Percentiles rank a stretch among this genome's conserved stretches.
Conservation (phyloP, 2,329 filamentous ascomycete genomes). For the Aphanoascus verrucosus region DNA sequence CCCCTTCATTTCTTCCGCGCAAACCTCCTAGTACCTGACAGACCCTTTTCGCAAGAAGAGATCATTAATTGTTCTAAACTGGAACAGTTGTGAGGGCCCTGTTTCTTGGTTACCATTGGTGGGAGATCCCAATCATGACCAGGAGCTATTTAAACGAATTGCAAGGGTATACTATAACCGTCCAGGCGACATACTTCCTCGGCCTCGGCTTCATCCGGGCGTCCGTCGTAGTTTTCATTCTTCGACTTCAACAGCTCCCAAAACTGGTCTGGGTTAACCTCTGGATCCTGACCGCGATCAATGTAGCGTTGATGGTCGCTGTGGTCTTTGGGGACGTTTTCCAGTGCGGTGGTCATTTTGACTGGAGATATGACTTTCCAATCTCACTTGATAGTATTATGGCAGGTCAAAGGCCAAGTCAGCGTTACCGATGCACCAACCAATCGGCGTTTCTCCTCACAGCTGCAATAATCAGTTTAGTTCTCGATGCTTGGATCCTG, state of each 20-base stretch:
- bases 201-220: slow-evolving; percentile 10
- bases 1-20: too few species aligned
- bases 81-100: background rate
- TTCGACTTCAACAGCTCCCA: slow-evolving; percentile 11
- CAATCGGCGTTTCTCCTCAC: slow-evolving; percentile 26
- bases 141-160: background rate
- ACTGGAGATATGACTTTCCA: slow-evolving; percentile 25
- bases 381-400: background rate
- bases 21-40: too few species aligned
- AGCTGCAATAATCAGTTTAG: slow-evolving; percentile 31
- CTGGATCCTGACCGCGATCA: slow-evolving; percentile 20
- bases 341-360: slow-evolving; percentile 33
- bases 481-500: slow-evolving; percentile 33
- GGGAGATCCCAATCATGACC: slow-evolving; percentile 1
- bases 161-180: slow-evolving; percentile 6
- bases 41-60: background rate
- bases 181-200: slow-evolving; percentile 13
- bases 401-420: background rate
- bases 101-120: slow-evolving; percentile 3
- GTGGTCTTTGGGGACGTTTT: slow-evolving; percentile 33
- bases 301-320: slow-evolving; percentile 26
- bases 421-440: slow-evolving; percentile 24
- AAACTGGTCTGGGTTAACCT: slow-evolving; percentile 8
- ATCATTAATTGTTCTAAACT: background rate
- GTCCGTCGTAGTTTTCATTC: slow-evolving; percentile 14